These are phyloP conservation scores for Fusarium acutatum DNA, from an alignment of 2,329 filamentous ascomycete species.

Conservation along the genomic window DNA sequence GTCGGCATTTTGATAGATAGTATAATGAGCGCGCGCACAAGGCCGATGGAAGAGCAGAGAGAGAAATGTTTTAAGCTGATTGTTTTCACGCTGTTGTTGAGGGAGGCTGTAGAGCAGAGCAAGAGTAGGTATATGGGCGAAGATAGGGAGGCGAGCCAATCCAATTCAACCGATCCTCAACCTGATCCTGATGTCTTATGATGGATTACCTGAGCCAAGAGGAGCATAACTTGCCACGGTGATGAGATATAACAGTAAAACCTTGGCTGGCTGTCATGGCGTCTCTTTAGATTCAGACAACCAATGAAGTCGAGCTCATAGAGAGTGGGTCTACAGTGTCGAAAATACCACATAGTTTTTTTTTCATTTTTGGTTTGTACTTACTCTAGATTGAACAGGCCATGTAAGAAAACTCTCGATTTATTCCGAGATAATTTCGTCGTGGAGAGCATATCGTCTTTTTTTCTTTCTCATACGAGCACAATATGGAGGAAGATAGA, in stretches of 20 bases:
- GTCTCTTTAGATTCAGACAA: background rate
- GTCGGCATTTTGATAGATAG: conserved; percentile 38
- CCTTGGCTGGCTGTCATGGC: conserved; percentile 14
- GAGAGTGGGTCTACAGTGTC: conserved; percentile 39
- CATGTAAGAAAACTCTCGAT: background rate
- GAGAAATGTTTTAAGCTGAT: conserved; percentile 38
- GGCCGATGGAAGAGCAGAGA: conserved; percentile 33
- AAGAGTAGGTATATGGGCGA: conserved; percentile 40
- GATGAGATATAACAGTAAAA: background rate
- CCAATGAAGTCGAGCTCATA: conserved; percentile 29
- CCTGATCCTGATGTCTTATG: background rate
- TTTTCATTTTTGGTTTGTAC: background rate
- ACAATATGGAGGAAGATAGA: conserved; percentile 78
- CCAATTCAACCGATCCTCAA: conserved; percentile 39
- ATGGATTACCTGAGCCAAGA: background rate
- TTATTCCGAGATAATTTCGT: background rate
- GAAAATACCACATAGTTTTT: conserved; percentile 35
- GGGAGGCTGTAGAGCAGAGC: conserved; percentile 25
- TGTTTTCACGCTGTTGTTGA: conserved; percentile 33
- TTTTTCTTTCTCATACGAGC: background rate
- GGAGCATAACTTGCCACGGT: conserved; percentile 21
- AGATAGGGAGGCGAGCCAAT: conserved; percentile 46
- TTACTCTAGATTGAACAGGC: background rate
- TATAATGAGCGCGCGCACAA: conserved; percentile 39
- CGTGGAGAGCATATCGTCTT: background rate